Conservation (phyloP, 1,284 basidiomycete genomes). For the Ganoderma multipileum region DNA sequence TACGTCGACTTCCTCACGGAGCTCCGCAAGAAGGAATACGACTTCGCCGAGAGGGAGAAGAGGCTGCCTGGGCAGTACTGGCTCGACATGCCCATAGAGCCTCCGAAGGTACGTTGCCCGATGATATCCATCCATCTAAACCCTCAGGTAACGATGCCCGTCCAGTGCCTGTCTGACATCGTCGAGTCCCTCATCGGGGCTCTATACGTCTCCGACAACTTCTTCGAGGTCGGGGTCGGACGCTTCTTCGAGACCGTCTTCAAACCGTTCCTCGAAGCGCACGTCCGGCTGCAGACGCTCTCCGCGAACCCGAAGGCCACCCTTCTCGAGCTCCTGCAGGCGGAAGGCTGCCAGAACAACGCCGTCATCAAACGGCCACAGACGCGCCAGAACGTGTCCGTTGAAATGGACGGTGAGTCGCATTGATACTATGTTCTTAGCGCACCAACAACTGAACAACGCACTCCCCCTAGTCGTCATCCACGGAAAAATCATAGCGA, state of each 20-base stretch:
- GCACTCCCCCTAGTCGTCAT: constrained; percentile 61
- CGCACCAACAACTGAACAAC: background rate
- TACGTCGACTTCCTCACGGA: constrained; percentile 60
- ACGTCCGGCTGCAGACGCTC: constrained; percentile 73
- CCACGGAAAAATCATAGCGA: constrained; percentile 69
- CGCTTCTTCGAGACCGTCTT: constrained; percentile 70
- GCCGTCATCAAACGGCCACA: constrained; percentile 53
- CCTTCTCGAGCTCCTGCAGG: constrained; percentile 74
- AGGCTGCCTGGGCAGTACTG: constrained; percentile 73
- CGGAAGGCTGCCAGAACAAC: constrained; percentile 71
- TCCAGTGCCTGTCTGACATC: constrained; percentile 74
- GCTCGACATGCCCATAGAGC: constrained; percentile 62
- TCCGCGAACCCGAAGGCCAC: constrained; percentile 77
- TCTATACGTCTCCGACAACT: constrained; percentile 76
- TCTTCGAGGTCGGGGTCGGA: constrained; percentile 63
- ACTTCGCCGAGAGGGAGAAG: constrained; percentile 52
- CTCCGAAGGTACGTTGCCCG: constrained; percentile 67
- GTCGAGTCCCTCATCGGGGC: constrained; percentile 81
- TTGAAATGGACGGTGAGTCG: constrained; percentile 34
- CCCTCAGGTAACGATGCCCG: background rate
- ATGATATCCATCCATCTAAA: background rate
- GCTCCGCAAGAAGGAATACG: constrained; percentile 57
- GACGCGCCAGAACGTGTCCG: constrained; percentile 14
- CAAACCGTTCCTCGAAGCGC: constrained; percentile 76
- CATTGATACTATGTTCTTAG: background rate